Conservation (phyloP, 495 filamentous ascomycete genomes). For the Stereocaulon alpinum region DNA sequence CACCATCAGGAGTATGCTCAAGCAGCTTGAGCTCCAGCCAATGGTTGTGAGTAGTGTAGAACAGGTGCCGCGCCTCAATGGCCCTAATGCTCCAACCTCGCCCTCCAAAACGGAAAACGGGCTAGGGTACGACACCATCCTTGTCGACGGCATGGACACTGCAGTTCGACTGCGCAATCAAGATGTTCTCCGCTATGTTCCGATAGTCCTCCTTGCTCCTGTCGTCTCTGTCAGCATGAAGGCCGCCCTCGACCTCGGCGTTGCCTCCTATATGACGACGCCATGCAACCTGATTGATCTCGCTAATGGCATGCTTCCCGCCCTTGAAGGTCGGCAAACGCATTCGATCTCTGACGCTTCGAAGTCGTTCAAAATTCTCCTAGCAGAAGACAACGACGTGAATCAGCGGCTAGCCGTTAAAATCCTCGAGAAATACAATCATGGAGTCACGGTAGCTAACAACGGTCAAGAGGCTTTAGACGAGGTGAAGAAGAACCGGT, state of each 20-base stretch:
- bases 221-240: slow-evolving; percentile 88
- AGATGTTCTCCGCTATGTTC: slow-evolving; percentile 96
- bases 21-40: slow-evolving; percentile 67
- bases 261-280: slow-evolving; percentile 98
- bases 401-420: slow-evolving; percentile 95
- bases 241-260: slow-evolving; percentile 88
- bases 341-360: slow-evolving; percentile 89
- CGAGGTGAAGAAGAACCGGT: slow-evolving; percentile 62
- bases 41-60: slow-evolving; percentile 63
- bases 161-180: slow-evolving; percentile 73
- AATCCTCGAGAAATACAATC: slow-evolving; percentile 96
- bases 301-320: slow-evolving; percentile 97
- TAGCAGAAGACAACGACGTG: slow-evolving; percentile 96
- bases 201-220: slow-evolving; percentile 86
- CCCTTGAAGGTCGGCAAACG: slow-evolving; percentile 85
- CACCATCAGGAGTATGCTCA: slow-evolving; percentile 71
- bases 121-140: slow-evolving; percentile 84
- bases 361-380: slow-evolving; percentile 87
- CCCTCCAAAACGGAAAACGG: slow-evolving; percentile 47
- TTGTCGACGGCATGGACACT: slow-evolving; percentile 89
- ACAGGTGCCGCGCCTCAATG: slow-evolving; percentile 44
- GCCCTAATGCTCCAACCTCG: slow-evolving; percentile 50
- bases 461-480: slow-evolving; percentile 92
- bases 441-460: slow-evolving; percentile 89
- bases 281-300: slow-evolving; percentile 92